Evolutionary conservation across 805 yeast genomes (phyloP), one percentile per base, ranked within the genome.

Genomic region (Teunomyces gatunensis): DNA sequence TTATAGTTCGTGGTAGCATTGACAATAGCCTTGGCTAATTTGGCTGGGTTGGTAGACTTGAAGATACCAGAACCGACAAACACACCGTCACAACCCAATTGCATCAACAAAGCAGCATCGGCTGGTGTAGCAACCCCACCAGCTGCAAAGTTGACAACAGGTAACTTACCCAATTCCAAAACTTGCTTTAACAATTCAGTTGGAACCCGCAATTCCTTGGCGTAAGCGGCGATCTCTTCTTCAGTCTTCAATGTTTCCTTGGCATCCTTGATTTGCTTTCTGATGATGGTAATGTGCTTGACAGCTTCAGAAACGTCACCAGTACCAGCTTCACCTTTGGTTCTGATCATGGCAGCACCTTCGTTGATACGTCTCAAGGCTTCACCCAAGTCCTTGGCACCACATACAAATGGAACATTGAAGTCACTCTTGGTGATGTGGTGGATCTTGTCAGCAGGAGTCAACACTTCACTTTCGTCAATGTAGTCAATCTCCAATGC

Each of bases 51-150:
- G 50, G 77, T 73, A 36, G 89, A 81, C 65, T 83, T 82, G 79
- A 86, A 87, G 53, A 86, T 86, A 21, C 94, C 94, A 3, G 89
- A 83, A 15, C 89, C 89, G 23, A 83, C 89, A 57, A 84, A 84
- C 27, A 84, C 86, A 51, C 89, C 89, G 60, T 84, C 89, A 58
- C 86, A 81, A n/a, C 89, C 89, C 51, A 84, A 67, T 60, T 83
- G 85, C 89, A 87, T 87, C 65, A 88, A 81, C 53, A 87, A 68
- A 17, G 94, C 94, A 21, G 95, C 95, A 65, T 87, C 95, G 6
- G 91, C 83, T 29, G 95, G 95, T 10, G 95, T 85, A 7, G 95
- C 94, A 44, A 87, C 85, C 49, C 95, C 95, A 37, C 95, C 95
- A 25, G 94, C 94, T 35, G 94, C 92, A 61, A 87, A 87, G 70